Percentiles rank a stretch among this genome's conserved stretches.
Conservation (phyloP, 106 monocot genomes). For the Iris macrosiphon region DNA sequence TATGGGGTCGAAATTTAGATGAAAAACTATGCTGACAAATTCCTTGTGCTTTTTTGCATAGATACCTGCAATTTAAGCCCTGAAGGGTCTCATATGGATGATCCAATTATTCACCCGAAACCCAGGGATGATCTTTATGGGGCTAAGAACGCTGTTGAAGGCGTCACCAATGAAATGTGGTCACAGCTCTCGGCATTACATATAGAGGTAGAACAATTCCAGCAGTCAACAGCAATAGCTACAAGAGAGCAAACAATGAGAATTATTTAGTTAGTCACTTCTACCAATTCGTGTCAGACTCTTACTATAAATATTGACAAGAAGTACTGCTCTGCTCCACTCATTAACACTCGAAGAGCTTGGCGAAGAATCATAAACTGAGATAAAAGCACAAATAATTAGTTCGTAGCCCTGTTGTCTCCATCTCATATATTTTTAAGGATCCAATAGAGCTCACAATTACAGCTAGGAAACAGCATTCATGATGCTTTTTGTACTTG, state of each 20-base stretch:
- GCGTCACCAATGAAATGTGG: constrained; percentile 29
- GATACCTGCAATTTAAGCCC: not conserved
- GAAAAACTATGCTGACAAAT: not conserved
- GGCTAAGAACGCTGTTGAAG: constrained; percentile 16
- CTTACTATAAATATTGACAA: not conserved
- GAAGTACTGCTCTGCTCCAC: not conserved
- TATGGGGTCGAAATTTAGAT: no score
- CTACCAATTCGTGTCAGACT: not conserved
- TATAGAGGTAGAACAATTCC: constrained; percentile 59
- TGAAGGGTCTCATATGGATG: no score
- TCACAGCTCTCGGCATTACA: constrained; percentile 46
- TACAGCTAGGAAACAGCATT: constrained; percentile 51
- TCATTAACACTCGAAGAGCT: not conserved
- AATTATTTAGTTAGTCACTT: not conserved
- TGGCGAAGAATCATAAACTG: constrained; percentile 7
- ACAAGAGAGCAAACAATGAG: not conserved
- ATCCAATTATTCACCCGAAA: no score
- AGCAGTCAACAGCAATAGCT: constrained; percentile 51
- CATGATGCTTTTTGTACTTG: constrained; percentile 35
- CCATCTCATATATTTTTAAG: no score
- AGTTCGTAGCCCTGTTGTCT: not conserved
- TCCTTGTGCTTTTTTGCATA: not conserved
- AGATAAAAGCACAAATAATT: not conserved
- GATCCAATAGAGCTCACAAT: constrained; percentile 46
- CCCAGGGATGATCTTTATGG: no score